A percentile compares a stretch with the other conserved stretches of the same genome.
phyloP scores from a whole-genome alignment of 768 basidiomycete genomes.

The Dentipellis fragilis region DNA sequence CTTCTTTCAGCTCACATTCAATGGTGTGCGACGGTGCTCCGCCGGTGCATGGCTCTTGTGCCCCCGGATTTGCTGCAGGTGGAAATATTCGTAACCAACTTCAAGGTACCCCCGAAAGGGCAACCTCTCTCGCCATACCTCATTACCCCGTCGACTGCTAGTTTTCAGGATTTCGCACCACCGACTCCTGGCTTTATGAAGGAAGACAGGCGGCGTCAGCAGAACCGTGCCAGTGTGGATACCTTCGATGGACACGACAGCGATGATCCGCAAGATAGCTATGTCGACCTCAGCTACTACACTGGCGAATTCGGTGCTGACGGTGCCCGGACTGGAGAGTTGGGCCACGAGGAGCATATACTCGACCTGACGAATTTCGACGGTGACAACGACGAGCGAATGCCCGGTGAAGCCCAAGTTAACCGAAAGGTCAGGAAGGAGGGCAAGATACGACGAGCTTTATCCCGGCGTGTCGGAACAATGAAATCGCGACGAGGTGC shows the following conservation, averaged over 20 bases:
- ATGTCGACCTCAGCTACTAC: slow-evolving; percentile 35
- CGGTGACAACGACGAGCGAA: slow-evolving; percentile 52
- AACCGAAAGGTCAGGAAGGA: slow-evolving; percentile 45
- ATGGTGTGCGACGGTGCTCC: slow-evolving; percentile 62
- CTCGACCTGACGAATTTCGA: slow-evolving; percentile 72
- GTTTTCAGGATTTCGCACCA: neutral
- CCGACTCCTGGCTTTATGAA: neutral
- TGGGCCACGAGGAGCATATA: slow-evolving; percentile 37
- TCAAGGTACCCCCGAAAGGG: slow-evolving; percentile 19
- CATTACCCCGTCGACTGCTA: neutral
- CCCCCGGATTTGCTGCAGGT: slow-evolving; percentile 41
- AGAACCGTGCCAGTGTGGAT: slow-evolving; percentile 2
- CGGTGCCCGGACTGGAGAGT: slow-evolving; percentile 23
- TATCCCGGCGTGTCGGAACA: slow-evolving; percentile 24
- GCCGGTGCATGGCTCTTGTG: slow-evolving; percentile 50
- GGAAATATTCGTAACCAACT: slow-evolving; percentile 68
- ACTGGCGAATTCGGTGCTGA: slow-evolving; percentile 23
- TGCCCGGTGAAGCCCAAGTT: slow-evolving; percentile 48
- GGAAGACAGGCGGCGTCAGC: neutral
- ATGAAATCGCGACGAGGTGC: slow-evolving; percentile 4
- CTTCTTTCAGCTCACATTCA: slow-evolving; percentile 50
- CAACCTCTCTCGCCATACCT: slow-evolving; percentile 1
- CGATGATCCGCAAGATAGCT: slow-evolving; percentile 21
- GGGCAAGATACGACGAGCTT: slow-evolving; percentile 47
- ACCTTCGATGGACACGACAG: slow-evolving; percentile 21